A percentile compares a stretch with the other conserved stretches of the same genome.
Evolutionary conservation across 2,329 filamentous ascomycete genomes (phyloP).

Genomic region (Xylaria polymorpha): DNA sequence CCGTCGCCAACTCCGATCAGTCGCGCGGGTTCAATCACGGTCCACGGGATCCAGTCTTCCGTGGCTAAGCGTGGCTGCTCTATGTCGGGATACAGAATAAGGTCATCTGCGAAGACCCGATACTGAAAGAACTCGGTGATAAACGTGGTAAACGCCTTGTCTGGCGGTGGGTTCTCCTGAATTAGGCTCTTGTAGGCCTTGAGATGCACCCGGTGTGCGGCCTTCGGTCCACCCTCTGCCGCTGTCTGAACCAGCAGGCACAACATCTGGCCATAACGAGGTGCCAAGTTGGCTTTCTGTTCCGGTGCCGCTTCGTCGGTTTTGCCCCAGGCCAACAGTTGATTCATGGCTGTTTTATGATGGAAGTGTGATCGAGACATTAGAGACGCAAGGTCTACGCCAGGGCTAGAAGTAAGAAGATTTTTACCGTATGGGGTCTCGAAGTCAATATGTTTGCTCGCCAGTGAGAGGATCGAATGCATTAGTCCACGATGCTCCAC

Average conservation of each 20-base stretch:
- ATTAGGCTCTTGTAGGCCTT: slow-evolving; percentile 79
- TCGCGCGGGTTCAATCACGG: slow-evolving; percentile 61
- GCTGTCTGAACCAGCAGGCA: slow-evolving; percentile 69
- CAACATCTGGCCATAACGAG: slow-evolving; percentile 71
- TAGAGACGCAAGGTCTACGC: slow-evolving; percentile 60
- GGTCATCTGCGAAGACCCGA: slow-evolving; percentile 75
- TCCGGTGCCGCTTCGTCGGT: slow-evolving; percentile 56
- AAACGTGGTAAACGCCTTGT: slow-evolving; percentile 73
- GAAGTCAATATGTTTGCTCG: slow-evolving; percentile 79
- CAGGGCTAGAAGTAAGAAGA: slow-evolving; percentile 62
- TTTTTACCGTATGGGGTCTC: slow-evolving; percentile 67
- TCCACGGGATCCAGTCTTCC: slow-evolving; percentile 57
- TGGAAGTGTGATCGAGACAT: slow-evolving; percentile 66
- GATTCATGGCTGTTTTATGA: slow-evolving; percentile 65
- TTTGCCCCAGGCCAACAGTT: slow-evolving; percentile 60
- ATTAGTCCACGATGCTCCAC: slow-evolving; percentile 83
- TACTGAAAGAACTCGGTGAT: slow-evolving; percentile 87
- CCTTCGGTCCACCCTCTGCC: slow-evolving; percentile 66
- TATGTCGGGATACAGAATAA: slow-evolving; percentile 62
- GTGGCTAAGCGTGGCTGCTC: slow-evolving; percentile 54
- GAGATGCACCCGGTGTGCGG: slow-evolving; percentile 84
- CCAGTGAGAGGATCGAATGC: slow-evolving; percentile 88
- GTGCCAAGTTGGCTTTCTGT: slow-evolving; percentile 62
- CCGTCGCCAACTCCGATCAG: slow-evolving; percentile 86
- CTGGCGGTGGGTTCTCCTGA: slow-evolving; percentile 67